A percentile compares a stretch with the other conserved stretches of the same genome.
These are phyloP conservation scores for Wickerhamiella qilinensis DNA, from an alignment of 805 yeast species.

Conservation along the genomic window DNA sequence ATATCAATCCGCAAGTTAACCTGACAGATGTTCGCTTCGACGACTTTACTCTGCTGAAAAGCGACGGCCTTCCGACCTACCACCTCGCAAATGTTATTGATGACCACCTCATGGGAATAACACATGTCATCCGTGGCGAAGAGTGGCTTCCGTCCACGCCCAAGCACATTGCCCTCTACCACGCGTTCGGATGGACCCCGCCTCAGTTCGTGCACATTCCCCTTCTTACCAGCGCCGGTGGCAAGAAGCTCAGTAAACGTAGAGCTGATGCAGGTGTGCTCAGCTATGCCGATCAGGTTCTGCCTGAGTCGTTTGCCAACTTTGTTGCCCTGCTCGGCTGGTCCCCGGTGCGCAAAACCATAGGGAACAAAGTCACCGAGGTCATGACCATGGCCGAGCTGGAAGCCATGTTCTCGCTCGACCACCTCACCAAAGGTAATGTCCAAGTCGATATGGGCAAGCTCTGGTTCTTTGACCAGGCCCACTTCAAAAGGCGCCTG, in stretches of 20 bases:
- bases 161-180: conserved; percentile 74
- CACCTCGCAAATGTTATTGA: conserved; percentile 94
- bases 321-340: conserved; percentile 88
- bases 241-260: conserved; percentile 63
- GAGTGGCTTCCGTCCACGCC: conserved; percentile 97
- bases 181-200: conserved; percentile 70
- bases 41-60: conserved; percentile 75
- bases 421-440: conserved; percentile 77
- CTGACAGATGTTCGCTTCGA: conserved; percentile 59
- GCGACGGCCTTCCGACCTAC: conserved; percentile 93
- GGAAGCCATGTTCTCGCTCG: conserved; percentile 39
- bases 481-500: conserved; percentile 36
- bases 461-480: conserved; percentile 60
- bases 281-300: conserved; percentile 33
- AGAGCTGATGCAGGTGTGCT: conserved; percentile 65
- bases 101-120: conserved; percentile 81
- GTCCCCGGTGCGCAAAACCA: conserved; percentile 56
- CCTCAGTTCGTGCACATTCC: conserved; percentile 88
- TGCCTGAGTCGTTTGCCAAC: conserved; percentile 79
- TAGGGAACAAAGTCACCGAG: conserved; percentile 17
- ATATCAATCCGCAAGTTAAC: conserved; percentile 69
- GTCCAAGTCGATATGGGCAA: conserved; percentile 78
- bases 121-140: conserved; percentile 93
- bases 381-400: conserved; percentile 29
- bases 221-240: conserved; percentile 46